These are phyloP conservation scores for Trichoderma oligosporum DNA, from an alignment of 2,329 filamentous ascomycete genomes.

Conservation along the genomic window DNA sequence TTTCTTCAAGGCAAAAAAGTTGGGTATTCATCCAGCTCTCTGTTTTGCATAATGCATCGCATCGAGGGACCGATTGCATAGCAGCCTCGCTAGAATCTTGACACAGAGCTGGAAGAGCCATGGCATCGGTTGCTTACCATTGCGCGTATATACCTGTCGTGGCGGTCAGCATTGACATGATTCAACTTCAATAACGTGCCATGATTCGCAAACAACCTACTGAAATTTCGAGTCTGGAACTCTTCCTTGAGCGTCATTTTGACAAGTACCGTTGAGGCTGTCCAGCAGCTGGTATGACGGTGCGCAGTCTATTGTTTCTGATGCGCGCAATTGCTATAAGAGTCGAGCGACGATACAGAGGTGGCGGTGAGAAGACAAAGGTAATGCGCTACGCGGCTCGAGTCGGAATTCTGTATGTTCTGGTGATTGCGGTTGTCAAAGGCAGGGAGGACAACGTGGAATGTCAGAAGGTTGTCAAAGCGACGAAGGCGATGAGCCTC, in stretches of 20 bases:
- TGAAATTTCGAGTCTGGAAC: constrained; percentile 70
- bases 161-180: constrained; percentile 31
- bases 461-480: constrained; percentile 19
- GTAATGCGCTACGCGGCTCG: neutral
- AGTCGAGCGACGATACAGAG: neutral
- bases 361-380: neutral
- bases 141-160: constrained; percentile 66
- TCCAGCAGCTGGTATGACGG: constrained; percentile 16
- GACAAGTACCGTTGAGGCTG: constrained; percentile 28
- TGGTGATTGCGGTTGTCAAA: constrained; percentile 1
- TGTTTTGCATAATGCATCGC: neutral
- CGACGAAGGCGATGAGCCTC: constrained; percentile 14
- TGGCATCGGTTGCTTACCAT: constrained; percentile 54
- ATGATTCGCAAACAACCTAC: constrained; percentile 45
- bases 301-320: constrained; percentile 8
- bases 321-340: constrained; percentile 15
- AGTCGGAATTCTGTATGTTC: neutral
- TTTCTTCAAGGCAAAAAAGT: neutral
- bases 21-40: neutral
- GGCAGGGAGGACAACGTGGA: constrained; percentile 8
- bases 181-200: neutral
- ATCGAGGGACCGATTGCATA: neutral
- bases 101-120: neutral
- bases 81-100: neutral
- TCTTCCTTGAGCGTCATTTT: constrained; percentile 70